Evolutionary conservation across 2,329 filamentous ascomycete species (phyloP).

Genomic region (Arthrobotrys sinensis): DNA sequence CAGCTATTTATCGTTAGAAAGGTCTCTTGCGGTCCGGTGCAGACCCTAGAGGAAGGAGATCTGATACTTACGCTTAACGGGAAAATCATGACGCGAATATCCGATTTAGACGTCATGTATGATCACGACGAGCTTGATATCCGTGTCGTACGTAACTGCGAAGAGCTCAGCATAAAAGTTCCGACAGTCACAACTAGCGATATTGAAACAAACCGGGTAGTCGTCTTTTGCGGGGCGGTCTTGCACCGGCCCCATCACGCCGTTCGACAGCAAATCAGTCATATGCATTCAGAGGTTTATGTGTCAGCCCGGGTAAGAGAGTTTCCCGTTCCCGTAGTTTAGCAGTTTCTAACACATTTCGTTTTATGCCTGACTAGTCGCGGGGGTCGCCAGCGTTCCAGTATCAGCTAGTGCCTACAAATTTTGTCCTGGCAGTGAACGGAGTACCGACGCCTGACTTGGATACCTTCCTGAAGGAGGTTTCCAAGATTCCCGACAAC

Average conservation of each 20-base stretch:
- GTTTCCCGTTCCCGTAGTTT: neutral
- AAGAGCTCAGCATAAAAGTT: constrained; percentile 82
- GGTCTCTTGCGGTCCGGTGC: constrained; percentile 78
- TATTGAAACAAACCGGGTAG: constrained; percentile 90
- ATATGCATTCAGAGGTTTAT: constrained; percentile 96
- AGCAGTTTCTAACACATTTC: constrained; percentile 15
- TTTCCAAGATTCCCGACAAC: constrained; percentile 92
- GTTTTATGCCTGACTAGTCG: constrained; percentile 69
- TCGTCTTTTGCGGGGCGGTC: constrained; percentile 95
- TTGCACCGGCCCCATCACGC: constrained; percentile 95
- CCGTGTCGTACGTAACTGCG: constrained; percentile 85
- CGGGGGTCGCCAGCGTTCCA: constrained; percentile 87
- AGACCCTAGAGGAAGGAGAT: constrained; percentile 86
- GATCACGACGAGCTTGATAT: constrained; percentile 86
- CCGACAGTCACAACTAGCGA: constrained; percentile 90
- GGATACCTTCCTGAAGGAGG: constrained; percentile 82
- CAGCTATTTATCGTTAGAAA: constrained; percentile 99
- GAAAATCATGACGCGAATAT: constrained; percentile 91
- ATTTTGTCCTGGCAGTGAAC: constrained; percentile 98
- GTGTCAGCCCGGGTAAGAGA: constrained; percentile 80
- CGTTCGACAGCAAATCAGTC: constrained; percentile 96
- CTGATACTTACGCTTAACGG: constrained; percentile 91
- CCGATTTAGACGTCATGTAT: constrained; percentile 97
- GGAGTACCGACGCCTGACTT: constrained; percentile 87
- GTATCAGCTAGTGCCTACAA: constrained; percentile 93